Base-by-base conservation (phyloP, 2,329 filamentous ascomycete genomes). In the Amylocarpus encephaloides region DNA sequence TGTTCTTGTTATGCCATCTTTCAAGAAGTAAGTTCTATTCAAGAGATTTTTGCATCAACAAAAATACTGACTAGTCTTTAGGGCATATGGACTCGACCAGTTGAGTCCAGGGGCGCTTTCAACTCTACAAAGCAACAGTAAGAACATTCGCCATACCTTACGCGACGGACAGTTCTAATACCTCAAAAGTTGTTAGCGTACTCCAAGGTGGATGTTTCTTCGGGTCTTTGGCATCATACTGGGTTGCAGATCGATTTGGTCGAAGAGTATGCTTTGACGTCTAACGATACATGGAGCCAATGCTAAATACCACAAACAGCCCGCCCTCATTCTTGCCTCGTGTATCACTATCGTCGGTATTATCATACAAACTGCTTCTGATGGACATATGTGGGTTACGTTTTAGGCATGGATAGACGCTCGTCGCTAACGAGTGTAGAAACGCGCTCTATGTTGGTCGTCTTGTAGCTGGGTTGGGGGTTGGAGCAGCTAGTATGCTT, bases 191-290 rank as follows among this genome's bases (percentile, higher is more conserved):
- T 51, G 84, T 86, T 26, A 85, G 82, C n/a, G 83, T 79, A 0
- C 74, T 87, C 9, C 83, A 87, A 67, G 82, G 77, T 38, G 83
- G 83, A 45, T 84, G 80, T 54, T 86, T 86, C 64, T 71, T 78
- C 46, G 82, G 82, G 33, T 80, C 80, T 51, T 72, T 86, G 54
- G 54, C 78, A 48, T 75, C 69, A 19, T 66, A 62, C 35, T 66
- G 59, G 40, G 44, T 64, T 32, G 68, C 71, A 5, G 70, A 74
- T 49, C 63, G 42, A 42, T 62, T 34, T 40, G 50, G 46, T n/a
- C 33, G 46, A 39, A 57, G 48, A 47, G 46, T 48, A 48, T 16
- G 36, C 7, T 42, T n/a, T 36, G 12, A 6, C n/a, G 19, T 11
- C 3, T 13, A 22, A n/a, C 38, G 26, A 13, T 29, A 26, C 5